Evolutionary conservation across 2,329 filamentous ascomycete genomes (phyloP), one percentile per base, ranked within the genome.

Genomic region (Arthrobotrys sphaeroides): DNA sequence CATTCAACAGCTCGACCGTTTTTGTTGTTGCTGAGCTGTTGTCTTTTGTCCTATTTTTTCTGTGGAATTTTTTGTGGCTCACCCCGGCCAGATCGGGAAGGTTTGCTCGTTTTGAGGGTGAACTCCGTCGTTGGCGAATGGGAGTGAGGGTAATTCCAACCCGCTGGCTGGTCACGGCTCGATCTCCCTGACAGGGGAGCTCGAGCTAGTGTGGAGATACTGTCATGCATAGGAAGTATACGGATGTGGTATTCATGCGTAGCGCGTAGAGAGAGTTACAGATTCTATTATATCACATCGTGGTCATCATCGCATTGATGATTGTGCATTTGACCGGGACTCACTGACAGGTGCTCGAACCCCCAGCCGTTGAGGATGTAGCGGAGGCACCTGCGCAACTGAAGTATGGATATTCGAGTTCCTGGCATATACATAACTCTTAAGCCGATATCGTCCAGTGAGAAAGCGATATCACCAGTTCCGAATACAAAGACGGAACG

Each of bases 11-110:
- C 53, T 40, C 28, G n/a, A n/a, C 55, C 57, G 22, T 61, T 75
- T 53, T 75, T 65, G 72, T 69, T 75, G 70, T 75, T 75, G 72
- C 72, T 75, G 64, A 64, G 55, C 72, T 75, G 72, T 75, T 75
- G 72, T 75, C 72, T 69, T 75, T 75, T 75, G n/a, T n/a, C n/a
- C n/a, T n/a, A n/a, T 73, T 75, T 75, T 61, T 64, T 60, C 65
- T 75, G 64, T 75, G 64, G 64, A 75, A 57, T 75, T 75, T 75
- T 74, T 66, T 61, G 69, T 74, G 51, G 51, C 31, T 53, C 47
- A 26, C 2, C n/a, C 42, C 49, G 18, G 18, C 26, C n/a, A 36
- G 28, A 69, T 49, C 20, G 31, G 64, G 72, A 75, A 75, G 47
- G 72, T 75, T 75, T 75, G 72, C 40, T 24, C 38, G 45, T 6